Evolutionary conservation across 768 basidiomycete species (phyloP), one percentile per base, ranked within the genome.

Genomic region (Russula dissimulans): DNA sequence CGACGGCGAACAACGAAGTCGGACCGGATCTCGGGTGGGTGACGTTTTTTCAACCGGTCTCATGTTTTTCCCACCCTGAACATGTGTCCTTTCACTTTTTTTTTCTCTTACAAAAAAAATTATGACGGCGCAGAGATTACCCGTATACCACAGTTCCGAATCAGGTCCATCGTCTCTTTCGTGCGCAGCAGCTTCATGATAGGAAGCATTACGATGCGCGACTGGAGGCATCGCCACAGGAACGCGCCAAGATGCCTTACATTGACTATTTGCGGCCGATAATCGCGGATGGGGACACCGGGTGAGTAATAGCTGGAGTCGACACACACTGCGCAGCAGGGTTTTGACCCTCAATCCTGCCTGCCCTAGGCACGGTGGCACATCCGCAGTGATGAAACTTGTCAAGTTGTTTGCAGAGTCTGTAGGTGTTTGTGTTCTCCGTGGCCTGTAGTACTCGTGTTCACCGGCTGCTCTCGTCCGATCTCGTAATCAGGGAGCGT

Each of bases 101-200:
- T 39, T 15, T 14, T 41, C 14, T 15, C 39, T 41, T 26, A 26
- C 22, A 26, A 26, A 26, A 26, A 26, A 41, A 36, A 12, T 15
- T 12, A 22, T 34, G 26, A 17, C 18, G n/a, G n/a, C 32, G 11
- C 61, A 93, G 87, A 39, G 95, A 97, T 72, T 95, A 97, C 70
- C 92, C 94, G 1, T 97, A 97, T 72, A 94, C 92, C 10, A 95
- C 93, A 1, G 92, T 97, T 15, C 94, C 95, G 26, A 95, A 97
- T 70, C 93, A 95, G 70, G 94, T 97, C 0, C 89, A 95, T 57
- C 81, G 91, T 50, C 79, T 97, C 53, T 90, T 91, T 76, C 89
- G 91, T 54, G 90, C 94, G 0, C 95, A 97, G 71, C 88, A 91
- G 67, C 77, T 93, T 57, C 93, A 97, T 69, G 93, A 97, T 76